A percentile compares a stretch with the other conserved stretches of the same genome.
These are phyloP conservation scores for Colletotrichum somersetense DNA, from an alignment of 2,329 filamentous ascomycete genomes.

Conservation along the genomic window DNA sequence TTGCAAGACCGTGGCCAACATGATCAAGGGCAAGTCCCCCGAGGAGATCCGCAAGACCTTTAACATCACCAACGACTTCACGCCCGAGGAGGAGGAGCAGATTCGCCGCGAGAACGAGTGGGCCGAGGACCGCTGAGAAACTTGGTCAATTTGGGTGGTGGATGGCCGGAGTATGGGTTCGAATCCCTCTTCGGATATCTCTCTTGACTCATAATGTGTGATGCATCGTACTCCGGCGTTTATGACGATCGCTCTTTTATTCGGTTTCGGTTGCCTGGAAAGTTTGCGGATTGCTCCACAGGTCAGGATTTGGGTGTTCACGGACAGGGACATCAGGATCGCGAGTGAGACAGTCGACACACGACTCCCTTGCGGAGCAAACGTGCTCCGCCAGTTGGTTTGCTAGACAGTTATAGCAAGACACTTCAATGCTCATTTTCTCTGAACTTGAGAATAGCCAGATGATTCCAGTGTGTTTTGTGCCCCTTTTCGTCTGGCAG, in stretches of 20 bases:
- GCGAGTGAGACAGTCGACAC: neutral
- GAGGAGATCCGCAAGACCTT: slow-evolving; percentile 99
- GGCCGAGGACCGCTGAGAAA: slow-evolving; percentile 81
- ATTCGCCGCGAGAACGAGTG: slow-evolving; percentile 93
- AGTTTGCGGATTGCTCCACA: slow-evolving; percentile 26
- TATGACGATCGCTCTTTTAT: slow-evolving; percentile 13
- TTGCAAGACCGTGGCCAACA: slow-evolving; percentile 99
- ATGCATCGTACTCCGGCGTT: slow-evolving; percentile 41
- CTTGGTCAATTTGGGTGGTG: slow-evolving; percentile 1
- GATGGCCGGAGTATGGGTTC: slow-evolving; percentile 7
- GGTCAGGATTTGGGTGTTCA: slow-evolving; percentile 29
- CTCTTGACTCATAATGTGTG: slow-evolving; percentile 28
- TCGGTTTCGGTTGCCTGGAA: slow-evolving; percentile 30
- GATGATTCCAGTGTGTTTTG: neutral
- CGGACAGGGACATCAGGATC: slow-evolving; percentile 7
- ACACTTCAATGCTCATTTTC: slow-evolving; percentile 1
- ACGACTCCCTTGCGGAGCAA: slow-evolving; percentile 3
- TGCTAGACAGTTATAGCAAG: slow-evolving; percentile 24
- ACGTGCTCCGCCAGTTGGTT: slow-evolving; percentile 9
- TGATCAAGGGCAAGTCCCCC: slow-evolving; percentile 99
- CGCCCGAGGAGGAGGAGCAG: slow-evolving; percentile 98
- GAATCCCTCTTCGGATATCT: slow-evolving; percentile 5
- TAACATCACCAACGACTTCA: slow-evolving; percentile 99
- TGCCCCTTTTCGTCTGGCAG: neutral
- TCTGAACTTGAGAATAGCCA: neutral